These are phyloP conservation scores for Pluteus cervinus DNA, from an alignment of 768 basidiomycete species.

Conservation along the genomic window DNA sequence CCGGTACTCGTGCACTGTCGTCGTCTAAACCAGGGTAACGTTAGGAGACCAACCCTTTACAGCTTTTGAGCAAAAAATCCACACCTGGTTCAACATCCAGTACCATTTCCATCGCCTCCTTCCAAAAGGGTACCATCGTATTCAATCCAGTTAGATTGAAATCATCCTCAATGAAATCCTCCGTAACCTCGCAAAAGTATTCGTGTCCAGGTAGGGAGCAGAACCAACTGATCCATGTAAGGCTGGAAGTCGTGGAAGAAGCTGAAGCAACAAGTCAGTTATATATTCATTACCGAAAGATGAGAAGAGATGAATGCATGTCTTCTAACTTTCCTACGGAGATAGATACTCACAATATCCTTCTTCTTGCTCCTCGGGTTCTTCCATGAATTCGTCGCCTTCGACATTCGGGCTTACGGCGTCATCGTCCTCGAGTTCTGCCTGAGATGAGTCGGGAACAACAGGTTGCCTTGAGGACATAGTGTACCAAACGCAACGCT, in stretches of 20 bases:
- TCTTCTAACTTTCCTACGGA: no score
- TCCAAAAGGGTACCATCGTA: conserved; percentile 97
- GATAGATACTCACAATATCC: conserved; percentile 67
- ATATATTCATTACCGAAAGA: conserved; percentile 7
- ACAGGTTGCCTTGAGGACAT: conserved; percentile 35
- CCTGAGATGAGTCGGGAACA: conserved; percentile 40
- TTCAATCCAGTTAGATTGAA: conserved; percentile 98
- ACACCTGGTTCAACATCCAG: conserved; percentile 97
- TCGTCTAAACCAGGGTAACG: conserved; percentile 53
- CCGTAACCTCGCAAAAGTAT: conserved; percentile 97
- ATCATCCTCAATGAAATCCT: conserved; percentile 99
- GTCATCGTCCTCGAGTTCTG: conserved; percentile 58
- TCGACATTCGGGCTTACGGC: conserved; percentile 48
- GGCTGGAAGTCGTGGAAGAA: conserved; percentile 84
- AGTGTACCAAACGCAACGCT: conserved; percentile 13
- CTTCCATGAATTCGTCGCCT: conserved; percentile 80
- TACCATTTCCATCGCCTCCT: conserved; percentile 99
- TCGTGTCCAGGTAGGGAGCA: conserved; percentile 93
- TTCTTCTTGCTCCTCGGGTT: conserved; percentile 67
- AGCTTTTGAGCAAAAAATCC: conserved; percentile 20
- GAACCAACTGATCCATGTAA: conserved; percentile 97
- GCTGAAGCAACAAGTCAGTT: conserved; percentile 40
- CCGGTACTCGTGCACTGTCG: conserved; percentile 93
- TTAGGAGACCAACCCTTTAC: conserved; percentile 5
- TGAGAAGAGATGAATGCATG: conserved; percentile 10